These are phyloP conservation scores for Pseudonectria foliicola DNA, from an alignment of 2,329 filamentous ascomycete genomes.

Conservation along the genomic window DNA sequence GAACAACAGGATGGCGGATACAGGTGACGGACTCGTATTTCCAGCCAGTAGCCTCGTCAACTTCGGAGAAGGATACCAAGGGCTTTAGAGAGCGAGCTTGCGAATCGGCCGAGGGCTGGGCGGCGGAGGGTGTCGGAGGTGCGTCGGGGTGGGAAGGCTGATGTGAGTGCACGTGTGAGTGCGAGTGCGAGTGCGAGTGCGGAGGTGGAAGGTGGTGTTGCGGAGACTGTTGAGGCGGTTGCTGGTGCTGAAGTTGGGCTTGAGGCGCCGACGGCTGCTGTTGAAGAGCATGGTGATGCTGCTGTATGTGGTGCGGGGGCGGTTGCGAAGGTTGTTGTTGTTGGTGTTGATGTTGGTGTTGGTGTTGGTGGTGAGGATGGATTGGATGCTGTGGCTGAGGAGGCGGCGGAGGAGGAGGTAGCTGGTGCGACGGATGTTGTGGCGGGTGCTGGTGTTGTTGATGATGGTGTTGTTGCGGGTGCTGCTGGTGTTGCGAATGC, in stretches of 20 bases:
- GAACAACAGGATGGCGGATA: background rate
- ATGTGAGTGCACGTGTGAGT: conserved; percentile 16
- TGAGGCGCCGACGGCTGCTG: conserved; percentile 5
- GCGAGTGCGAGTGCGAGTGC: conserved; percentile 16
- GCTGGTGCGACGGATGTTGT: conserved; percentile 3
- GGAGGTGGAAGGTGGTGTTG: conserved; percentile 13
- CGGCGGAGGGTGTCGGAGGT: conserved; percentile 8
- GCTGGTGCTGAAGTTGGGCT: conserved; percentile 1
- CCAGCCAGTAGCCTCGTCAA: conserved; percentile 28
- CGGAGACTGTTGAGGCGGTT: conserved; percentile 1
- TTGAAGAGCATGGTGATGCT: conserved; percentile 12
- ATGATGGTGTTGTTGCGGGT: conserved; percentile 8
- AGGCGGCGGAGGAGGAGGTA: conserved; percentile 14
- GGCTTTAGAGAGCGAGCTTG: conserved; percentile 10
- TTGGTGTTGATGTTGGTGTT: conserved; percentile 6
- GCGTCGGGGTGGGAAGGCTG: conserved; percentile 19
- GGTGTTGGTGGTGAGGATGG: too few relatives aligned
- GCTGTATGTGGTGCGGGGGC: conserved; percentile 13
- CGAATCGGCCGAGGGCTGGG: conserved; percentile 12
- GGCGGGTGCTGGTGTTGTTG: conserved; percentile 3
- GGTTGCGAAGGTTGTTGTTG: conserved; percentile 6
- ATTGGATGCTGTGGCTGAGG: conserved; percentile 10
- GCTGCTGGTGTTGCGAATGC: conserved; percentile 8
- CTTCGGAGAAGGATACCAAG: conserved; percentile 24
- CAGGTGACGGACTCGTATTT: conserved; percentile 27